Evolutionary conservation across 805 yeast genomes (phyloP).

Genomic region (Ogataea trehalophila): DNA sequence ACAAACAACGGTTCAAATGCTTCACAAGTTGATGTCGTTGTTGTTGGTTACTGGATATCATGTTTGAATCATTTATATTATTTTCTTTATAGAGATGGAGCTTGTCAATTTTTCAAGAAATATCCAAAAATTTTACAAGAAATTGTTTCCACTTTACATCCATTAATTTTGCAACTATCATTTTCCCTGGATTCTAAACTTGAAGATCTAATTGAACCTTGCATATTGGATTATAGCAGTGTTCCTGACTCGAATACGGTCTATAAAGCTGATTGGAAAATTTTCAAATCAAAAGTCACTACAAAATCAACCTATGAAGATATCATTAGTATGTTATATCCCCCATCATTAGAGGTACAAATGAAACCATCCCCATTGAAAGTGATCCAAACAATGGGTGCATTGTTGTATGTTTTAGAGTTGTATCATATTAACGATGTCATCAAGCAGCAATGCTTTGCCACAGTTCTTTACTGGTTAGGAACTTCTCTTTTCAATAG

Average conservation of each 20-base stretch:
- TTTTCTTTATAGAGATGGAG: conserved; percentile 64
- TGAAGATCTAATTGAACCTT: conserved; percentile 53
- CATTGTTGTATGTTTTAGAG: conserved; percentile 78
- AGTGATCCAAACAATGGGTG: conserved; percentile 82
- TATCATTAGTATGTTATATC: conserved; percentile 69
- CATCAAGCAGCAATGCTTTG: conserved; percentile 70
- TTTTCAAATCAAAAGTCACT: conserved; percentile 38
- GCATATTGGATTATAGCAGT: conserved; percentile 70
- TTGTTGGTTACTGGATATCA: conserved; percentile 84
- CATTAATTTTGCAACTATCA: conserved; percentile 60
- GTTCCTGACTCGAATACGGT: conserved; percentile 75
- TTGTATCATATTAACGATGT: conserved; percentile 76
- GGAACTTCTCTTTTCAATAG: conserved; percentile 70
- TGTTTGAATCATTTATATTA: conserved; percentile 72
- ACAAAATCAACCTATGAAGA: conserved; percentile 58
- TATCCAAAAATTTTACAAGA: conserved; percentile 62
- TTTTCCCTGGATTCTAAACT: conserved; percentile 62
- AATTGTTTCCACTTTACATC: conserved; percentile 47
- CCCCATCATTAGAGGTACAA: conserved; percentile 77
- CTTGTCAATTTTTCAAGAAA: conserved; percentile 42
- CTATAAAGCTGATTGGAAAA: conserved; percentile 66
- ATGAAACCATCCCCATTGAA: conserved; percentile 87
- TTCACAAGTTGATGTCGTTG: conserved; percentile 56
- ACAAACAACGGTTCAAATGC: conserved; percentile 4
- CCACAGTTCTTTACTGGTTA: conserved; percentile 75